Conservation (phyloP, 2,329 filamentous ascomycete genomes). For the Aureobasidium sp. region DNA sequence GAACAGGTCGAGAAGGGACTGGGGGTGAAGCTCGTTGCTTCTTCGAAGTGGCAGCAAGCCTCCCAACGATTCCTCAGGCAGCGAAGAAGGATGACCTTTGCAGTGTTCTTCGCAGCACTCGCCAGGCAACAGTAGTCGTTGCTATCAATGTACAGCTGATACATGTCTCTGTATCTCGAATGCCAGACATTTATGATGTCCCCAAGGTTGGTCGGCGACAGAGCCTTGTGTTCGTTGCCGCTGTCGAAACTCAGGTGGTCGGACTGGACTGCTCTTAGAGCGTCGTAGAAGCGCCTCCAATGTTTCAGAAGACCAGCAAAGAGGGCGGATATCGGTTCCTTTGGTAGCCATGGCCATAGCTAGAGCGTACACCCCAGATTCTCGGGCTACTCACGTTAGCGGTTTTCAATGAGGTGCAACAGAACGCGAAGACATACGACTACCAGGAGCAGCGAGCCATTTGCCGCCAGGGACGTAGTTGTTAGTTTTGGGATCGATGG, state of each 20-base stretch:
- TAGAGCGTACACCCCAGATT: background rate
- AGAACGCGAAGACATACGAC: background rate
- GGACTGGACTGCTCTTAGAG: background rate
- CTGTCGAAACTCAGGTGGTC: background rate
- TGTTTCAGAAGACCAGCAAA: background rate
- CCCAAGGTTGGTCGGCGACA: background rate
- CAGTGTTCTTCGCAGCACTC: accelerated
- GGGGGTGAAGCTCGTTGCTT: background rate
- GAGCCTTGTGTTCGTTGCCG: background rate
- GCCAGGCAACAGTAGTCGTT: background rate
- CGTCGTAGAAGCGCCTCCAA: background rate
- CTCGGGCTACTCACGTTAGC: background rate
- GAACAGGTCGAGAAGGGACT: background rate
- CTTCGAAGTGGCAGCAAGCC: background rate
- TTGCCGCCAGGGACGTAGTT: background rate
- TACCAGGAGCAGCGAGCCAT: background rate
- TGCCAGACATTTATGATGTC: background rate
- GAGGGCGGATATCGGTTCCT: background rate
- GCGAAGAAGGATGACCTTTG: background rate
- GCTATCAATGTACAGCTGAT: background rate
- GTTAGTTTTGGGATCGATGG: background rate
- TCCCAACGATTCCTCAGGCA: background rate
- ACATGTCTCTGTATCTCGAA: background rate
- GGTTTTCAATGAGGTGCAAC: background rate
- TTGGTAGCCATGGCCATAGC: background rate